These are phyloP conservation scores for Exophiala oligosperma DNA, from an alignment of 2,329 filamentous ascomycete species.

Conservation along the genomic window DNA sequence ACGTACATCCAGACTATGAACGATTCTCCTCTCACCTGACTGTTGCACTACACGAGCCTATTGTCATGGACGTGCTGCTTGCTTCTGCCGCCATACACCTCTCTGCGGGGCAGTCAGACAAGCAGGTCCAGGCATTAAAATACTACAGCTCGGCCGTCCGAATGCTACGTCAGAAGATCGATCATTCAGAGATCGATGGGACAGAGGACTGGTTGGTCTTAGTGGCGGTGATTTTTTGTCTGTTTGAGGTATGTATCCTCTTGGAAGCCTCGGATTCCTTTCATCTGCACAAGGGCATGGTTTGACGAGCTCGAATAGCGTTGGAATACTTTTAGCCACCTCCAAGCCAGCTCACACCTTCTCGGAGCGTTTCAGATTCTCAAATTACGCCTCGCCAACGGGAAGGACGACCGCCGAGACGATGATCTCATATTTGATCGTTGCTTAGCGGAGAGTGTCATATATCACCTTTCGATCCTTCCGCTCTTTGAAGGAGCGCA, in stretches of 20 bases:
- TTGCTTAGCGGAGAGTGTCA: no score
- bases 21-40: neutral
- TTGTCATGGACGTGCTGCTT: neutral
- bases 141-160: neutral
- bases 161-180: neutral
- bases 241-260: neutral
- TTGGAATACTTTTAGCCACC: neutral
- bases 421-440: no score
- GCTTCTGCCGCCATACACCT: neutral
- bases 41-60: neutral
- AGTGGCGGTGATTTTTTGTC: neutral
- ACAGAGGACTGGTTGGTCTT: neutral
- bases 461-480: no score
- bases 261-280: neutral
- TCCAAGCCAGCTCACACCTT: no score
- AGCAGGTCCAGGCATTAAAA: neutral
- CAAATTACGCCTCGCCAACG: no score
- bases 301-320: neutral
- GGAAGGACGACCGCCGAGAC: no score
- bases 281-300: neutral
- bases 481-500: no score
- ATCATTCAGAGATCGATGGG: neutral
- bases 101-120: neutral
- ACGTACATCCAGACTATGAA: neutral
- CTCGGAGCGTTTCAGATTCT: no score